Evolutionary conservation across 129 eudicot species (phyloP).

Genomic region (Rutidosis leptorrhynchoides): DNA sequence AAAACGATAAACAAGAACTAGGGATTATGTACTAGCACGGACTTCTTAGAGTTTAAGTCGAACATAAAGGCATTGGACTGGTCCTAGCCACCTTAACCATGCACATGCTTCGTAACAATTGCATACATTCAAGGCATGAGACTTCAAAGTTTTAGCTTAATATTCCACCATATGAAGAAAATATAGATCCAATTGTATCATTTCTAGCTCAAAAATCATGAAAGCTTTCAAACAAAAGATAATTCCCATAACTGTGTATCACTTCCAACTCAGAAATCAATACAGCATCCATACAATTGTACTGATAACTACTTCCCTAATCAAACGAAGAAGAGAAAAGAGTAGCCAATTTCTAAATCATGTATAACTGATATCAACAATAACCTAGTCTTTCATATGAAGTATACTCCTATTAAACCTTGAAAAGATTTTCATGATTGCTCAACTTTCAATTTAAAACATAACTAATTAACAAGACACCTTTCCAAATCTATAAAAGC

Average conservation of each 20-base stretch:
- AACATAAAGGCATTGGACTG: not conserved
- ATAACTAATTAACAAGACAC: not conserved
- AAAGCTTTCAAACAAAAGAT: too few relatives aligned
- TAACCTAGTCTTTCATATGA: not conserved
- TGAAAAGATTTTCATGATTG: conserved; percentile 2
- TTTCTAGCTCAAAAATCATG: too few relatives aligned
- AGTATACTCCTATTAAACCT: not conserved
- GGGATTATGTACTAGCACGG: too few relatives aligned
- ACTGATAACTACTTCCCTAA: not conserved
- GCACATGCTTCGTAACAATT: not conserved
- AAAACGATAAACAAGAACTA: too few relatives aligned
- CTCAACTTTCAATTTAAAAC: conserved; percentile 9
- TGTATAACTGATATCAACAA: not conserved
- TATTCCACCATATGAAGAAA: not conserved
- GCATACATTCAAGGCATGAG: conserved; percentile 1
- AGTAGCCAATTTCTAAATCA: not conserved
- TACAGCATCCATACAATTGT: conserved; percentile 1
- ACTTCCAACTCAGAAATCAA: not conserved
- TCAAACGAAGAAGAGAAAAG: conserved; percentile 2
- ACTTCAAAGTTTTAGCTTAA: not conserved
- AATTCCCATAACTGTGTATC: not conserved
- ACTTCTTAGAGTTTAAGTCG: conserved; percentile 3
- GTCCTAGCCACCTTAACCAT: not conserved
- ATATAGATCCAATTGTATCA: too few relatives aligned
- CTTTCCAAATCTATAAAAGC: not conserved